phyloP scores from a whole-genome alignment of 163 green algal genomes.

The Scenedesmus sp. region DNA sequence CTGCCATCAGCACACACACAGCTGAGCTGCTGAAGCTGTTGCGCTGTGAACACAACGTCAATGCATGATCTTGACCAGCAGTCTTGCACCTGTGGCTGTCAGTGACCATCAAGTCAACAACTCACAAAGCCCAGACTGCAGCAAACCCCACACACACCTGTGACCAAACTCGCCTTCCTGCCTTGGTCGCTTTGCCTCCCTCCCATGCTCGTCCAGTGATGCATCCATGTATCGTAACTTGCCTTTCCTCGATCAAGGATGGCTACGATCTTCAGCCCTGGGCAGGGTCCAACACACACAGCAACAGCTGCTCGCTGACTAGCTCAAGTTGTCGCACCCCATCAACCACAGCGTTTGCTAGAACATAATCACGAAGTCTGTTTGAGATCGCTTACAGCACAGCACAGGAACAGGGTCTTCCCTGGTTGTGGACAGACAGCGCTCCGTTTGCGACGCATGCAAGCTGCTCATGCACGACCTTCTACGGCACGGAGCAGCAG shows the following conservation, averaged over 20 bases:
- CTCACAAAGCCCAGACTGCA: neutral
- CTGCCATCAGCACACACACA: neutral
- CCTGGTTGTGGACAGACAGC: neutral
- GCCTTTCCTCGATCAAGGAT: neutral
- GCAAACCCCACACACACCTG: constrained; percentile 2
- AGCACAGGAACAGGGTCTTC: neutral
- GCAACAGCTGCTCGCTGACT: constrained; percentile 6
- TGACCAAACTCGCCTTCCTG: neutral
- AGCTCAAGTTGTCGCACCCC: neutral
- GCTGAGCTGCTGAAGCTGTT: neutral
- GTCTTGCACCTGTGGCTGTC: neutral
- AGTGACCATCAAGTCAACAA: neutral
- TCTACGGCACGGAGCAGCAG: neutral
- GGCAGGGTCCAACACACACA: constrained; percentile 16
- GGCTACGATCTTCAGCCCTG: neutral
- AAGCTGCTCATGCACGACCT: neutral
- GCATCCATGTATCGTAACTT: neutral
- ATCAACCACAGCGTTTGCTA: neutral
- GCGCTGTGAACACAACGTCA: neutral
- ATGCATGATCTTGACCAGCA: neutral
- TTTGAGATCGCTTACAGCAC: neutral
- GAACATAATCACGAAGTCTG: neutral
- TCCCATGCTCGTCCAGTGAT: neutral
- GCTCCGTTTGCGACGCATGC: neutral
- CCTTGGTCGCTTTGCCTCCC: neutral